A percentile compares a stretch with the other conserved stretches of the same genome.
Conservation (phyloP, 176 grass and related monocot genomes). For the Chloris gayana region DNA sequence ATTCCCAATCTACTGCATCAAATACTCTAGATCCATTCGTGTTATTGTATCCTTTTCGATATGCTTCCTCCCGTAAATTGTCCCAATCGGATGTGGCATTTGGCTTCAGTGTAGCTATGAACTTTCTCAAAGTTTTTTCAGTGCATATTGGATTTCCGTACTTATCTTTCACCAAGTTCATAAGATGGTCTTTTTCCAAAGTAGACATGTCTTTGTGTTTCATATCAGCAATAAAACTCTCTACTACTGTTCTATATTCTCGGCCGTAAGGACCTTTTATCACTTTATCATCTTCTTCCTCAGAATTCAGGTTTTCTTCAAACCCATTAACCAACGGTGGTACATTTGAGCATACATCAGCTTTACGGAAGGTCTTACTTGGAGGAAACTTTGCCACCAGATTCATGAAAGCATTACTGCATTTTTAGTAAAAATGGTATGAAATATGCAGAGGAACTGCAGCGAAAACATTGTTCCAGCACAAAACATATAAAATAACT, state of each 20-base stretch:
- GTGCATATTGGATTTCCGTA: conserved; percentile 30
- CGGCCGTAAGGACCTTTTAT: conserved; percentile 27
- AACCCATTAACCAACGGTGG: neutral
- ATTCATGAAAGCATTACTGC: conserved; percentile 53
- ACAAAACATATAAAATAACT: conserved; percentile 23
- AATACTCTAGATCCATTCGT: neutral
- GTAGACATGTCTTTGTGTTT: conserved; percentile 42
- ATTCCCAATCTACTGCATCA: conserved; percentile 50
- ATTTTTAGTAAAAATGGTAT: conserved; percentile 22
- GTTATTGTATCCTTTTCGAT: conserved; percentile 32
- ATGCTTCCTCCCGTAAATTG: conserved; percentile 42
- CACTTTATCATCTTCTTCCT: conserved; percentile 20
- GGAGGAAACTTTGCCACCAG: conserved; percentile 50
- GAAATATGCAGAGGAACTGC: neutral
- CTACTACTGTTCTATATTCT: conserved; percentile 43
- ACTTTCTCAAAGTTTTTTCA: conserved; percentile 35
- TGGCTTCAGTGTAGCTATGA: conserved; percentile 14
- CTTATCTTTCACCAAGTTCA: conserved; percentile 45
- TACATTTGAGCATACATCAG: conserved; percentile 23
- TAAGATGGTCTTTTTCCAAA: conserved; percentile 37
- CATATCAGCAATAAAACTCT: conserved; percentile 42
- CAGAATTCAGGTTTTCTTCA: conserved; percentile 18
- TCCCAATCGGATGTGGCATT: conserved; percentile 46
- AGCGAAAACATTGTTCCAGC: neutral
- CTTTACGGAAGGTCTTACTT: conserved; percentile 17